Conservation (phyloP, 352 stramenopile species). For the Phytophthora cajani region DNA sequence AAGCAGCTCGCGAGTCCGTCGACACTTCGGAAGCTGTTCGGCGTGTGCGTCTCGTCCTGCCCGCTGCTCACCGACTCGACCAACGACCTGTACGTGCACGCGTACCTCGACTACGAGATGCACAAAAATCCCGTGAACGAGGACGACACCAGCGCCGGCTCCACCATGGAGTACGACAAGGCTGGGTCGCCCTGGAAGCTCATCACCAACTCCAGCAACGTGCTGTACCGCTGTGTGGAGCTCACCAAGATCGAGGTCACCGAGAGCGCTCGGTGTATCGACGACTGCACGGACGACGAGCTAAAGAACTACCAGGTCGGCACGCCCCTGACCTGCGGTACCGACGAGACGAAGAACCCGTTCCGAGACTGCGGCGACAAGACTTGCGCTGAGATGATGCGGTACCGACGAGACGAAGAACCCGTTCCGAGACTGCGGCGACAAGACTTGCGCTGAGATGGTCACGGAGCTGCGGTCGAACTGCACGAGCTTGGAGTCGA, state of each 20-base stretch:
- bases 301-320: conserved; percentile 36
- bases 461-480: conserved; percentile 46
- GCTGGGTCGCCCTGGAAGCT: conserved; percentile 71
- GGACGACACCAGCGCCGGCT: conserved; percentile 25
- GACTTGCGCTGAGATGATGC: conserved; percentile 61
- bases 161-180: conserved; percentile 51
- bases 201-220: conserved; percentile 64
- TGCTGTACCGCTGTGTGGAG: conserved; percentile 78
- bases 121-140: conserved; percentile 49
- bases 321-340: conserved; percentile 45
- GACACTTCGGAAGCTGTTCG: conserved; percentile 58
- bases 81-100: conserved; percentile 60
- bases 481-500: conserved; percentile 64
- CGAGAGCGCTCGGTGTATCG: conserved; percentile 57
- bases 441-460: conserved; percentile 54
- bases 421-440: conserved; percentile 57
- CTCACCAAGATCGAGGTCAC: conserved; percentile 58
- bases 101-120: conserved; percentile 59
- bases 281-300: conserved; percentile 67
- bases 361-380: conserved; percentile 58
- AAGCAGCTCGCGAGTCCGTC: conserved; percentile 30
- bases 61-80: conserved; percentile 51
- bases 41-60: conserved; percentile 55
- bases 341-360: conserved; percentile 51
- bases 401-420: conserved; percentile 52